A percentile compares a stretch with the other conserved stretches of the same genome.
Conservation (phyloP, 1,284 basidiomycete genomes). For the Ceratobasidium sp. region DNA sequence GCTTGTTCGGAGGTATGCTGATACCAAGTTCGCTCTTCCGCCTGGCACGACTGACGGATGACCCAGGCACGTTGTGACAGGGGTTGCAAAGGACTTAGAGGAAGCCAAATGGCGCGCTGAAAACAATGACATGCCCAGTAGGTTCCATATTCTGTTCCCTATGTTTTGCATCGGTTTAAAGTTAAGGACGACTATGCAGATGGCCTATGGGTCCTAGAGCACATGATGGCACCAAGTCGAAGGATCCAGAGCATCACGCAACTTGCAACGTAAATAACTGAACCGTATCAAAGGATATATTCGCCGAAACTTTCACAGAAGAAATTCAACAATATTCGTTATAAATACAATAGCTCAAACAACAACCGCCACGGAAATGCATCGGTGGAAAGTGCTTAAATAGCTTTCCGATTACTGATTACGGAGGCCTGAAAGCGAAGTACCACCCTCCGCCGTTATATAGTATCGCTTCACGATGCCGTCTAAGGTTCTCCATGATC, state of each 20-base stretch:
- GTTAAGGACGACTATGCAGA: constrained; percentile 42
- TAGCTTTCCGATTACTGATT: not conserved
- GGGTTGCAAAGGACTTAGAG: constrained; percentile 68
- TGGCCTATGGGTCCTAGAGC: constrained; percentile 47
- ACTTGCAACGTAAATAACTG: not conserved
- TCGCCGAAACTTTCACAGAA: not conserved
- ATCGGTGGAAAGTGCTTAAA: not conserved
- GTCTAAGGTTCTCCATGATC: constrained; percentile 21
- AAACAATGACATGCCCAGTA: constrained; percentile 79
- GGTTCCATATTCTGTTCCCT: constrained; percentile 47
- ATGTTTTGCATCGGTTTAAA: not conserved
- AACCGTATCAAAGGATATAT: not conserved
- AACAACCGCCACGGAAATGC: not conserved
- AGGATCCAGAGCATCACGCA: constrained; percentile 47
- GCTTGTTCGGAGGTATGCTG: constrained; percentile 59
- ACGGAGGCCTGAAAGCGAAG: constrained; percentile 21
- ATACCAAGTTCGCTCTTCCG: not conserved
- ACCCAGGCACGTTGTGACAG: constrained; percentile 72
- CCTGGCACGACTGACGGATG: not conserved
- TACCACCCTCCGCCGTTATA: constrained; percentile 13
- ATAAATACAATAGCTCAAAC: not conserved
- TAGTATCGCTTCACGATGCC: constrained; percentile 15
- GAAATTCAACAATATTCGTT: not conserved
- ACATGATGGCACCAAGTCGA: constrained; percentile 49
- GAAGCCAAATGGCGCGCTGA: constrained; percentile 75